phyloP scores from a whole-genome alignment of 805 yeast species.

The Ogataea parapolymorpha region DNA sequence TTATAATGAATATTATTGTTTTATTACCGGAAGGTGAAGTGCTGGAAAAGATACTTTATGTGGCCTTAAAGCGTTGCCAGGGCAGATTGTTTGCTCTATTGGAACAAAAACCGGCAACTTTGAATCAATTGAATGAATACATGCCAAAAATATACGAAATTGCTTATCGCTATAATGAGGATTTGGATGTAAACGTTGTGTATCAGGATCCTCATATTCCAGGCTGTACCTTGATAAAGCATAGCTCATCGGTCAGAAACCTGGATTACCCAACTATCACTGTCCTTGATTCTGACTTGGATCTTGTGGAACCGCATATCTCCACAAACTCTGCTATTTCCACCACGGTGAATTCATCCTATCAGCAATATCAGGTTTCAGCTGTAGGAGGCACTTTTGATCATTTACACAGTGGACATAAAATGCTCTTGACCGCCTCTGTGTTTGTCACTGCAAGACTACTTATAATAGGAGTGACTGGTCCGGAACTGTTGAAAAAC shows the following conservation, averaged over 20 bases:
- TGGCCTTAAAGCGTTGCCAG: neutral
- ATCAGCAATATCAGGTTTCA: conserved; percentile 16
- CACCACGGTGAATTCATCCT: neutral
- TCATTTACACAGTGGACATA: conserved; percentile 94
- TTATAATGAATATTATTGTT: conserved; percentile 3
- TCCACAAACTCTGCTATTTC: neutral
- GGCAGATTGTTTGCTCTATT: neutral
- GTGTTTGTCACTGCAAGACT: conserved; percentile 52
- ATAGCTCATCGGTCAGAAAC: neutral
- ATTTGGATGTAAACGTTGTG: conserved; percentile 1
- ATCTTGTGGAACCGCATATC: neutral
- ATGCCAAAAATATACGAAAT: conserved; percentile 1
- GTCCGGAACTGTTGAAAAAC: conserved; percentile 63
- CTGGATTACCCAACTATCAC: neutral
- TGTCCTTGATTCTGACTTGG: neutral
- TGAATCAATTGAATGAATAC: neutral
- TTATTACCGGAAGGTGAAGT: neutral
- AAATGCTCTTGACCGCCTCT: conserved; percentile 71
- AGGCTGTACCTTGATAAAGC: neutral
- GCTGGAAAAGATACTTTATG: neutral
- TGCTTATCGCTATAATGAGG: neutral
- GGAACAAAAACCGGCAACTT: neutral
- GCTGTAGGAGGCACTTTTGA: conserved; percentile 98
- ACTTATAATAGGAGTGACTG: conserved; percentile 83
- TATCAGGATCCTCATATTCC: neutral